Evolutionary conservation across 1,139 yeast genomes (phyloP).

Genomic region (Groenewaldozyma auringiensis): DNA sequence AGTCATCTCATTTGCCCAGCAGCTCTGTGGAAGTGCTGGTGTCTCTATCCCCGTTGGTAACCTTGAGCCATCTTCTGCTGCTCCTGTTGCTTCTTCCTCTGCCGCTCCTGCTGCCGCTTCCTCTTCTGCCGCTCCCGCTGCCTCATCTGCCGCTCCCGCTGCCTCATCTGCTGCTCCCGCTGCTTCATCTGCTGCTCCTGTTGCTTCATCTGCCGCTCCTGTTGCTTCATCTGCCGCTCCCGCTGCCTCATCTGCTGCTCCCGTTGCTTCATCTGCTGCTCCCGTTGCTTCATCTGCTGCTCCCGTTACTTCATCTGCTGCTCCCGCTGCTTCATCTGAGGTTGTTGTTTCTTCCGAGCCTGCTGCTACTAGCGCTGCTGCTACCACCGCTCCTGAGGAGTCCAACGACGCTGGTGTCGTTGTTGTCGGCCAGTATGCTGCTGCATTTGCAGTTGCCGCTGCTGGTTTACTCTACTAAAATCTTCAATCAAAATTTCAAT

Average conservation of each 20-base stretch:
- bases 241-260: no score
- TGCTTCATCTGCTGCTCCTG: conserved; percentile 3
- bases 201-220: background rate
- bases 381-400: background rate
- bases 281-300: background rate
- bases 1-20: conserved; percentile 1
- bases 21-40: conserved; percentile 7
- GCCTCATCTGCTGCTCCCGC: conserved; percentile 5
- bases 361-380: background rate
- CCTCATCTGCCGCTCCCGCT: conserved; percentile 1
- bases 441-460: background rate
- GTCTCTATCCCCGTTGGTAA: conserved; percentile 1
- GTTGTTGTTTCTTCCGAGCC: background rate
- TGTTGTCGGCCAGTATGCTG: background rate
- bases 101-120: conserved; percentile 4
- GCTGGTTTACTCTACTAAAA: background rate
- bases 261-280: conserved; percentile 3
- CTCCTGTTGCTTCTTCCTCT: conserved; percentile 1
- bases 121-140: background rate
- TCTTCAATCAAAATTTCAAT: no score
- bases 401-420: background rate
- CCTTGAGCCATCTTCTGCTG: no score
- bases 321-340: background rate
- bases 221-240: conserved; percentile 4
- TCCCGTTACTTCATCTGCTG: background rate